phyloP scores from a whole-genome alignment of 352 stramenopile species.

The Globisporangium canariense region DNA sequence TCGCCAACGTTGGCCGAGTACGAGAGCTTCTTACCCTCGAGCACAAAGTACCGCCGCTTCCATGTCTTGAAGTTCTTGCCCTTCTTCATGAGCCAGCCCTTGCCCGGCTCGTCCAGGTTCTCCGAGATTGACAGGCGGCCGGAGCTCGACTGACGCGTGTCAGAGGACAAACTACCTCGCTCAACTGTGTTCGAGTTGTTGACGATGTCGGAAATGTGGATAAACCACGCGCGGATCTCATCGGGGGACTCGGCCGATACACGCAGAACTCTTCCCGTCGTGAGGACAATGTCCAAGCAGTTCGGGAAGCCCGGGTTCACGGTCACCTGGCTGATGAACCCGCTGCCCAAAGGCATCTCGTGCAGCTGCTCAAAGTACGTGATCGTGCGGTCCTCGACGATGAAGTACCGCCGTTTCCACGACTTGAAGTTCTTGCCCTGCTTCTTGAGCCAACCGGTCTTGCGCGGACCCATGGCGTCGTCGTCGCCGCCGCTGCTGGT shows the following conservation, averaged over 20 bases:
- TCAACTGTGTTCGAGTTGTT: constrained; percentile 19
- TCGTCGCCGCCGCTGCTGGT: constrained; percentile 4
- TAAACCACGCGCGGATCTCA: constrained; percentile 60
- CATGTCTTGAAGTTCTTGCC: constrained; percentile 64
- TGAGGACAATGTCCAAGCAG: constrained; percentile 65
- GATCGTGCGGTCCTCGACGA: constrained; percentile 48
- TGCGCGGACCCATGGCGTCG: constrained; percentile 20
- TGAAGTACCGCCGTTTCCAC: constrained; percentile 79
- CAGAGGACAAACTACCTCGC: constrained; percentile 18
- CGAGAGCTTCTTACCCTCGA: constrained; percentile 54
- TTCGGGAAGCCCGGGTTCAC: constrained; percentile 52
- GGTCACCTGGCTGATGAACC: constrained; percentile 44
- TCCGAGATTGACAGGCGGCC: constrained; percentile 1
- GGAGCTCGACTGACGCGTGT: constrained; percentile 4
- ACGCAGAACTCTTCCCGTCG: constrained; percentile 50
- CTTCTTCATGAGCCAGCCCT: constrained; percentile 57
- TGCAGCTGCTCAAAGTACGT: constrained; percentile 65
- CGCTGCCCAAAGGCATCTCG: constrained; percentile 48
- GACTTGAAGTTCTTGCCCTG: constrained; percentile 67
- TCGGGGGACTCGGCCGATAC: constrained; percentile 59
- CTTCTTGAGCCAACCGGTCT: constrained; percentile 78
- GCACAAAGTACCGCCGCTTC: constrained; percentile 60
- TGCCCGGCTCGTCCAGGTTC: constrained; percentile 20
- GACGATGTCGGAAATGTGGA: constrained; percentile 34
- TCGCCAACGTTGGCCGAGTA: constrained; percentile 45